Conservation (phyloP, 73 alveolate species). For the Symbiodinium natans region DNA sequence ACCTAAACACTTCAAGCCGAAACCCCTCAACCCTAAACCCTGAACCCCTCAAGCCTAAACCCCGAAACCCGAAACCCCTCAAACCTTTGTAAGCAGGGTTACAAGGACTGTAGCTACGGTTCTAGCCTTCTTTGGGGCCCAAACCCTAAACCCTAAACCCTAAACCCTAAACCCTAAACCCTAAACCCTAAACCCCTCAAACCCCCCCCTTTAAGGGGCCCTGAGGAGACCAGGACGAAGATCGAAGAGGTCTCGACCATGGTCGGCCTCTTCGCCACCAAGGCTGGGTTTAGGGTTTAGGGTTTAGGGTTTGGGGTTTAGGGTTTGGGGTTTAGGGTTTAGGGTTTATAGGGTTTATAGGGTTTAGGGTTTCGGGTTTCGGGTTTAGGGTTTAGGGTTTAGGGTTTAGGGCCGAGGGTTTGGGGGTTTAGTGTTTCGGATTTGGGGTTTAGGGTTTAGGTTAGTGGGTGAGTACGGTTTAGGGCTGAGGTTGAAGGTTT, state of each 20-base stretch:
- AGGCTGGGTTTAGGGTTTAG: background rate
- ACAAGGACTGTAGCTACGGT: no score
- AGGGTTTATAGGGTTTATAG: background rate
- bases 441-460: no score
- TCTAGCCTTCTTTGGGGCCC: background rate
- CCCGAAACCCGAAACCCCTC: no score
- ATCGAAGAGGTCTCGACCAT: conserved; percentile 79
- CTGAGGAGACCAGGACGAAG: conserved; percentile 68
- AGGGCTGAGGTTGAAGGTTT: no score
- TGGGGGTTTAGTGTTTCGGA: no score
- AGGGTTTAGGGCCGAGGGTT: background rate
- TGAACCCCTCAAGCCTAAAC: no score
- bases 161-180: background rate
- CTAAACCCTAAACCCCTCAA: background rate
- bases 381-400: background rate
- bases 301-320: no score
- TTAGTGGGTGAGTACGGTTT: no score
- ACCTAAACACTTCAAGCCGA: no score
- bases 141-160: background rate
- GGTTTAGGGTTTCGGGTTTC: background rate
- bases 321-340: background rate
- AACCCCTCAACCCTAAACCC: no score
- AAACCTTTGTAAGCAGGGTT: no score
- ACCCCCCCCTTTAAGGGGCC: background rate
- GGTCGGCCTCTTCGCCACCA: conserved; percentile 88